Evolutionary conservation across 2,329 filamentous ascomycete species (phyloP), one percentile per base, ranked within the genome.

Genomic region (Paraphaeosphaeria minitans): DNA sequence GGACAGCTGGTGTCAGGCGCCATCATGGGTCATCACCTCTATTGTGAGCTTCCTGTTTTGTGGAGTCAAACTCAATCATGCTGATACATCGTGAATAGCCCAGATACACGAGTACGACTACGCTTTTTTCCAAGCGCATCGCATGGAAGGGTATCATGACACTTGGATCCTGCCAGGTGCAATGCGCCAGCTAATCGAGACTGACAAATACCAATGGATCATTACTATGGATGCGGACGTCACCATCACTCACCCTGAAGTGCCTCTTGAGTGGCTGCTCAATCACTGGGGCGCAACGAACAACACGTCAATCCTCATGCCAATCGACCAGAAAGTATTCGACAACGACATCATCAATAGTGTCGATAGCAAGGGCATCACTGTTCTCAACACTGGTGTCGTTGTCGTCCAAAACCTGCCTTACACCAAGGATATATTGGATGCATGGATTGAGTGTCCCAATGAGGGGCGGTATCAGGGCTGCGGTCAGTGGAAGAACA

Each of bases 191-290:
- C 73, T 79, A 1, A 67, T 82, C 21, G 35, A 51, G 2, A 2
- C 16, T n/a, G 67, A 72, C 24, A 60, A 72, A 1, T 79, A 83
- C 66, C 68, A 77, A 4, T 76, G 80, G 8, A 77, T 82, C 22
- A 69, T 83, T 47, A 78, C 79, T 46, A 64, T 82, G 53, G 81
- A 83, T 62, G 76, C 79, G 24, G 81, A 83, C 58, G 78, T 75
- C 19, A 73, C 77, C 7, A 74, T 82, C 53, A 68, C 74, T 0
- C 72, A 82, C 55, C 74, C 77, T 1, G 73, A 81, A 35, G 64
- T 83, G 0, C 80, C 81, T 2, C 58, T 82, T 16, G 81, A 83
- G 68, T 83, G 79, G 77, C 74, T 83, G 7, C 75, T 83, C 65
- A 81, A 80, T 63, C 74, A 78, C 42, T 83, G 81, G 81, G 74